A percentile compares a stretch with the other conserved stretches of the same genome.
These are phyloP conservation scores for Thozetella sp. DNA, from an alignment of 495 filamentous ascomycete species.

Conservation along the genomic window DNA sequence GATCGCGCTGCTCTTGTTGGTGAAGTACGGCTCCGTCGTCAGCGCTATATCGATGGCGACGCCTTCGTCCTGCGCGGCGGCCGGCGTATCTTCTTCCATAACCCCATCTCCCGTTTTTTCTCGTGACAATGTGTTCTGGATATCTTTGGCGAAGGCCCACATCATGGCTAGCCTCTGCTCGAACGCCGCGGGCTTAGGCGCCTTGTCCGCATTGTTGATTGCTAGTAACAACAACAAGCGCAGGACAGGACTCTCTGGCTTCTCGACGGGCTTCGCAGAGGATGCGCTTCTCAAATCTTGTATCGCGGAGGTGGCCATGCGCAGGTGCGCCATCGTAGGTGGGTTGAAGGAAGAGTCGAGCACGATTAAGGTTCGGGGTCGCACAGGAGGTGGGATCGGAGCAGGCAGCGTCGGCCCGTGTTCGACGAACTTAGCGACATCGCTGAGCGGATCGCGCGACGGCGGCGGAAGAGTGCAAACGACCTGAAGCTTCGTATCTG, in stretches of 20 bases:
- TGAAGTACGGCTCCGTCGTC: constrained; percentile 80
- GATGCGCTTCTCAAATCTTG: constrained; percentile 27
- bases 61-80: constrained; percentile 12
- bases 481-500: constrained; percentile 58
- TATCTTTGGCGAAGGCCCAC: constrained; percentile 73
- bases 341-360: constrained; percentile 97
- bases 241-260: constrained; percentile 18
- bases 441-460: constrained; percentile 8
- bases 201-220: constrained; percentile 93
- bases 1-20: constrained; percentile 79
- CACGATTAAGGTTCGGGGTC: constrained; percentile 62
- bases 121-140: constrained; percentile 28
- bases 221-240: constrained; percentile 81
- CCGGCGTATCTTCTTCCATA: constrained; percentile 2
- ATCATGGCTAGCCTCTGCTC: constrained; percentile 86
- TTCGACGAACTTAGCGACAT: neutral
- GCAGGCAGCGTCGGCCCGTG: constrained; percentile 3
- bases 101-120: constrained; percentile 10
- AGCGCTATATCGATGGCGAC: constrained; percentile 75
- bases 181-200: constrained; percentile 78
- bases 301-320: constrained; percentile 72
- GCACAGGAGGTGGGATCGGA: constrained; percentile 18
- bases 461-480: constrained; percentile 53
- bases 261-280: neutral
- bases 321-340: constrained; percentile 80